Conservation (phyloP, 2,329 filamentous ascomycete species). For the Penicillium sp. region DNA sequence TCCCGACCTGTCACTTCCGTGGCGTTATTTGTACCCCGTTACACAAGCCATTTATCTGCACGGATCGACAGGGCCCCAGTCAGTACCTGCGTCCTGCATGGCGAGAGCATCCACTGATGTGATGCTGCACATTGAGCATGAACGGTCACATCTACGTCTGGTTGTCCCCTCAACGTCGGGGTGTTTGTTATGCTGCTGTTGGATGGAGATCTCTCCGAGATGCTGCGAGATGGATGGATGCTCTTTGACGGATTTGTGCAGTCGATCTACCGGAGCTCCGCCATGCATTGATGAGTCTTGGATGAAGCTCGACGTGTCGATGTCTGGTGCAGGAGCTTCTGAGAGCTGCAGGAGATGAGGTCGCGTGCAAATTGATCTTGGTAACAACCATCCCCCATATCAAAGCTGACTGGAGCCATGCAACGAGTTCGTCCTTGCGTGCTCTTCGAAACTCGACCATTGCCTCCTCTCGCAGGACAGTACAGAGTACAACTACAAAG, state of each 20-base stretch:
- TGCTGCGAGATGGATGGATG: background rate
- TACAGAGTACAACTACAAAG: background rate
- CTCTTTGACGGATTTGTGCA: background rate
- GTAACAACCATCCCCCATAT: background rate
- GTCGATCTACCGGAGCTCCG: background rate
- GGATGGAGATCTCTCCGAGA: slow-evolving; percentile 5
- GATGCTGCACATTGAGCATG: slow-evolving; percentile 25
- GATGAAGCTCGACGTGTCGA: background rate
- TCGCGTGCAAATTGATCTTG: background rate
- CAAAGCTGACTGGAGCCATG: slow-evolving; percentile 11
- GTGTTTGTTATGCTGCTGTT: slow-evolving; percentile 13
- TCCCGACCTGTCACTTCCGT: slow-evolving; percentile 29
- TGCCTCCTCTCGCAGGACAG: background rate
- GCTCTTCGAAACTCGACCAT: slow-evolving; percentile 12
- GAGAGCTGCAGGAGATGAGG: background rate
- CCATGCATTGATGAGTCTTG: background rate
- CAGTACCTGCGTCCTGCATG: slow-evolving; percentile 28
- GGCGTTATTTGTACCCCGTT: slow-evolving; percentile 26
- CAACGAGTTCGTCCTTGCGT: slow-evolving; percentile 9
- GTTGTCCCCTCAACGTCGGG: slow-evolving; percentile 29
- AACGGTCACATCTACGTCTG: slow-evolving; percentile 7
- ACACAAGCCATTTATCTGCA: slow-evolving; percentile 26
- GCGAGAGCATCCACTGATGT: slow-evolving; percentile 14
- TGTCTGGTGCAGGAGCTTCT: background rate
- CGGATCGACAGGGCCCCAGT: slow-evolving; percentile 20